phyloP scores from a whole-genome alignment of 192 early-diverging fungal species.

The Umbelopsis vinacea region DNA sequence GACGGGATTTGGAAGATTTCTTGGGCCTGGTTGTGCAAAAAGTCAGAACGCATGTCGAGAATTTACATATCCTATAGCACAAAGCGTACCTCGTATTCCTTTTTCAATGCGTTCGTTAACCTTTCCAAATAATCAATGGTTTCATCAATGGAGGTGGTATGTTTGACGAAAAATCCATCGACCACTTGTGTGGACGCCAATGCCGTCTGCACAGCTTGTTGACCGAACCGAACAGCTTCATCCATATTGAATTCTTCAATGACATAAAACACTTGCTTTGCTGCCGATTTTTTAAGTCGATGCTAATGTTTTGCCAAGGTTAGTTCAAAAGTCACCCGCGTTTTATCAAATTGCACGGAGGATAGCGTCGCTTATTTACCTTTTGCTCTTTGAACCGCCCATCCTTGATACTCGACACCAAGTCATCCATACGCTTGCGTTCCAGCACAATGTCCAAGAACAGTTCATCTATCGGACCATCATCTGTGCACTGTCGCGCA shows the following conservation, averaged over 20 bases:
- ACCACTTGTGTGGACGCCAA: conserved; percentile 75
- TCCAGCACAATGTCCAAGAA: conserved; percentile 88
- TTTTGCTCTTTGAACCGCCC: conserved; percentile 95
- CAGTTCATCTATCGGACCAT: conserved; percentile 58
- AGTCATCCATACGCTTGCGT: conserved; percentile 93
- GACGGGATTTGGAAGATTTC: conserved; percentile 63
- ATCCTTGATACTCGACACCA: conserved; percentile 90
- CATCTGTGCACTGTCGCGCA: conserved; percentile 49
- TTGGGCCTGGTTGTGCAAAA: conserved; percentile 1
- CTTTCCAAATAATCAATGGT: conserved; percentile 77
- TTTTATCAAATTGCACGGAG: no score
- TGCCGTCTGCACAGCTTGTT: conserved; percentile 70
- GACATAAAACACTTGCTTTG: conserved; percentile 82
- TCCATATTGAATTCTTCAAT: conserved; percentile 80
- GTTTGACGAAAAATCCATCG: conserved; percentile 85
- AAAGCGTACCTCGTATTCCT: conserved; percentile 53
- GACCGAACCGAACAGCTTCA: conserved; percentile 63
- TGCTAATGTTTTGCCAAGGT: conserved; percentile 44
- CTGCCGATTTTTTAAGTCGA: conserved; percentile 71
- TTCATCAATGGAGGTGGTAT: conserved; percentile 76
- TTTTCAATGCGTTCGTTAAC: conserved; percentile 60
- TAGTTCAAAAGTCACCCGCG: no score
- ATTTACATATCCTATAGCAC: no score
- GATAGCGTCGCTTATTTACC: conserved; percentile 50
- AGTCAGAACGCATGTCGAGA: no score